phyloP scores from a whole-genome alignment of 2,329 filamentous ascomycete species.

The Chrysosporium queenslandicum region DNA sequence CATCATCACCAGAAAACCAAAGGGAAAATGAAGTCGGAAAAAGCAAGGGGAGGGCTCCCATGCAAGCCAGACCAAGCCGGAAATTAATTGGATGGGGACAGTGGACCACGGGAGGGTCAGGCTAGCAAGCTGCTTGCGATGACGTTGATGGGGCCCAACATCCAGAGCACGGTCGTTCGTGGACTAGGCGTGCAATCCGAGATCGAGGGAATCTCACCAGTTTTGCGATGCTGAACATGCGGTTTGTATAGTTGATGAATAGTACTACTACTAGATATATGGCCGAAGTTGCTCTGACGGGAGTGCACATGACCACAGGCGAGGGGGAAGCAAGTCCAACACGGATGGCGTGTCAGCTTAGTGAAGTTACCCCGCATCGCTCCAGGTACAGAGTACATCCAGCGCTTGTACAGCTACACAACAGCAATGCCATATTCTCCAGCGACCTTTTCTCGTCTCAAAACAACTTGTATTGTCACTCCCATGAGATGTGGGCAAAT shows the following conservation, averaged over 20 bases:
- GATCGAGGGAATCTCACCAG: no score
- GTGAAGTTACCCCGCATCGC: constrained; percentile 4
- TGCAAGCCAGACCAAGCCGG: background rate
- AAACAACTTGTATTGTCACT: background rate
- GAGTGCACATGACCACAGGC: constrained; percentile 2
- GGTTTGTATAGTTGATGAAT: background rate
- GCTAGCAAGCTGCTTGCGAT: background rate
- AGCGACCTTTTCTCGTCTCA: background rate
- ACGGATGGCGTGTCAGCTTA: constrained; percentile 7
- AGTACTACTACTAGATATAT: no score
- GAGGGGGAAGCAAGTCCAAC: background rate
- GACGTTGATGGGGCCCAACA: background rate
- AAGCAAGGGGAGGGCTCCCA: background rate
- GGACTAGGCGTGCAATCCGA: no score
- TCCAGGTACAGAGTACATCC: background rate
- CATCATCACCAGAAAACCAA: no score
- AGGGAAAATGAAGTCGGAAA: background rate
- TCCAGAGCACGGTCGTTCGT: no score
- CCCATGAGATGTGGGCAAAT: background rate
- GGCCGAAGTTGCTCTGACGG: no score
- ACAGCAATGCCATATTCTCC: background rate
- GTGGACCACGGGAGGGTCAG: background rate
- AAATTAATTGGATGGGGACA: background rate
- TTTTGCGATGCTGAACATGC: no score
- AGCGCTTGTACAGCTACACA: constrained; percentile 3